Evolutionary conservation across 78 protist genomes (phyloP), one percentile per base, ranked within the genome.

Genomic region (Abeoforma whisleri): DNA sequence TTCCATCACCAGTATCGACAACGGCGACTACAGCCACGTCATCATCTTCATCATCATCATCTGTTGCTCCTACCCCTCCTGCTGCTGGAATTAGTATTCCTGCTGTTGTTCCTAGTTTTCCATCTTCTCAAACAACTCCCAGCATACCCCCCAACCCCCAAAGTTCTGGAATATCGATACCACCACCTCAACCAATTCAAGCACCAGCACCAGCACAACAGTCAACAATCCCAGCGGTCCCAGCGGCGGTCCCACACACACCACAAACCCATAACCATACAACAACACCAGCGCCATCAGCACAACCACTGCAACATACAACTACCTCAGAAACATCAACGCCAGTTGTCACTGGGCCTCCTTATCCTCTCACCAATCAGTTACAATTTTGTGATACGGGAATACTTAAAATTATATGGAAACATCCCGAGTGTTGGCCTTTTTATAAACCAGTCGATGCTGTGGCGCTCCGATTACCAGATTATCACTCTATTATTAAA

Each of bases 401-500:
- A 12, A 48, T 48, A 48, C 12, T 48, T 5, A 48, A 48, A 48
- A 12, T 48, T 19, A 48, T 48, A 19, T 48, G 62, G 62, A 48
- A 48, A 48, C 30, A 1, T 31, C 62, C 62, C 5, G 62, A 48
- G 12, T 5, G 30, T 48, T 48, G 62, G 62, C 5, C 12, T 48
- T 48, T 76, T 76, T 31, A 76, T 2, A 40, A 68, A 25, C 90
- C 88, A 22, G 83, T 84, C 19, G 88, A 88, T 25, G 40, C 81
- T 0, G 87, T 76, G n/a, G 68, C 37, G 23, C 70, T 87, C 2
- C 84, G 71, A 35, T 31, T 90, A 1, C 48, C 86, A 25, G 87
- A 80, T 34, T 90, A 90, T 71, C 72, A 32, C 2, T 2, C 0
- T 23, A 31, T 90, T 22, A 32, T 90, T 76, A 57, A 48, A 79